phyloP scores from a whole-genome alignment of 2,329 filamentous ascomycete species.

The Fusarium nanum region DNA sequence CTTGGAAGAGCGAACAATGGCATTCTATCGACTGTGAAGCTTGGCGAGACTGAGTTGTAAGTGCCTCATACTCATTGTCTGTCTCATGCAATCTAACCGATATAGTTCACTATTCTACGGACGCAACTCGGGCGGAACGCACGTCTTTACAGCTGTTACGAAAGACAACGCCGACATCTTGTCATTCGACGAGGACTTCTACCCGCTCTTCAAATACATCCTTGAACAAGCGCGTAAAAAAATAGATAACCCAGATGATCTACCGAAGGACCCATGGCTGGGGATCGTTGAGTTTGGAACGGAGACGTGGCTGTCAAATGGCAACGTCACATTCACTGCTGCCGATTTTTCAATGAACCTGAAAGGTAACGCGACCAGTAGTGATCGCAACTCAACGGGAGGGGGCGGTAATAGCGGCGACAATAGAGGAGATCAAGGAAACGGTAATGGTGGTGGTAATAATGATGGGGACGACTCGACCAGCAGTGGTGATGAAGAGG shows the following conservation, averaged over 20 bases:
- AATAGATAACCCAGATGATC: conserved; percentile 23
- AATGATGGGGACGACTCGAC: not conserved
- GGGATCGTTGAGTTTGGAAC: conserved; percentile 43
- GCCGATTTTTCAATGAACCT: conserved; percentile 42
- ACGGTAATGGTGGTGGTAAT: not conserved
- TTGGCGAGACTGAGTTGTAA: conserved; percentile 43
- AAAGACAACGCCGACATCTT: conserved; percentile 32
- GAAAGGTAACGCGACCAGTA: conserved; percentile 5
- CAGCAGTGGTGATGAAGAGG: conserved; percentile 27
- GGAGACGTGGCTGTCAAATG: conserved; percentile 42
- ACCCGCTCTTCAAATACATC: conserved; percentile 43
- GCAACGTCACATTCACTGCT: conserved; percentile 44
- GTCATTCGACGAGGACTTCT: conserved; percentile 42
- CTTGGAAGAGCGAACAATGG: conserved; percentile 35
- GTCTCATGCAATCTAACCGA: not conserved
- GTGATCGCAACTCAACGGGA: not conserved
- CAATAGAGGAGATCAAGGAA: not conserved
- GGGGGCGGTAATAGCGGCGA: not conserved
- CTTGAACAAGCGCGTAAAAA: conserved; percentile 34
- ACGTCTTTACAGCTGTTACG: conserved; percentile 42
- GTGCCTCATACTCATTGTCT: rapidly evolving
- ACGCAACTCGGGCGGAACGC: conserved; percentile 37
- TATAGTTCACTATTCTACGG: conserved; percentile 42
- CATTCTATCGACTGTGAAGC: conserved; percentile 37
- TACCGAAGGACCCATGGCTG: conserved; percentile 40